Base-by-base conservation (phyloP, 306 rosid species). In the Gleditsia sinensis region DNA sequence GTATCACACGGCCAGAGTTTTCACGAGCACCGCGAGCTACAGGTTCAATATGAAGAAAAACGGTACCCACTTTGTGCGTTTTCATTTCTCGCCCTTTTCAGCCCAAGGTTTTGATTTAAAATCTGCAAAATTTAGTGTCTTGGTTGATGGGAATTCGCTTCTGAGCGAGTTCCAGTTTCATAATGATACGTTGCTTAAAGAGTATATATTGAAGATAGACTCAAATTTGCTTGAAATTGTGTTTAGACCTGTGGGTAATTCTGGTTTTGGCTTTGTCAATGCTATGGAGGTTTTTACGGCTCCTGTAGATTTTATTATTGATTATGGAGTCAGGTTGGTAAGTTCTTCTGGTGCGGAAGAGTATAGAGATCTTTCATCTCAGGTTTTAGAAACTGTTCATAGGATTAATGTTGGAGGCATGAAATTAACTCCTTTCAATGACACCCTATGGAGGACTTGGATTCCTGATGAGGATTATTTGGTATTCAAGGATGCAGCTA, bases 371-470 rank as follows among this genome's bases (percentile, higher is more conserved):
- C 85, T 94, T 65, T 84, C 96, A 45, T 87, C 92, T 13, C 81
- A 83, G 54, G 80, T 92, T 81, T 84, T 94, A 24, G 99, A 94
- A 86, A 90, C 97, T 50, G 60, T 92, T 68, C 83, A 83, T 77
- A 90, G 99, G 80, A 88, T 94, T 75, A 94, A 94, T 81, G 96
- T 90, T 66, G 98, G 99, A 69, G 99, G 99, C 34, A 54, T 86
- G 45, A 81, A 80, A 73, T 50, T 95, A 78, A 95, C 97, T 16
- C 98, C 99, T 67, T 88, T 90, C 30, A 95, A 95, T 75, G 99
- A 95, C 61, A 95, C 92, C 62, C 80, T 92, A 71, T 92, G 98
- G 99, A 90, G 99, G 82, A 87, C 89, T 68, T 95, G 99, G 99
- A 67, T 83, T 50, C 99, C 98, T 76, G 99, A 95, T 80, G 91